phyloP scores from a whole-genome alignment of 139 green algal genomes.

The Micromonas commoda region DNA sequence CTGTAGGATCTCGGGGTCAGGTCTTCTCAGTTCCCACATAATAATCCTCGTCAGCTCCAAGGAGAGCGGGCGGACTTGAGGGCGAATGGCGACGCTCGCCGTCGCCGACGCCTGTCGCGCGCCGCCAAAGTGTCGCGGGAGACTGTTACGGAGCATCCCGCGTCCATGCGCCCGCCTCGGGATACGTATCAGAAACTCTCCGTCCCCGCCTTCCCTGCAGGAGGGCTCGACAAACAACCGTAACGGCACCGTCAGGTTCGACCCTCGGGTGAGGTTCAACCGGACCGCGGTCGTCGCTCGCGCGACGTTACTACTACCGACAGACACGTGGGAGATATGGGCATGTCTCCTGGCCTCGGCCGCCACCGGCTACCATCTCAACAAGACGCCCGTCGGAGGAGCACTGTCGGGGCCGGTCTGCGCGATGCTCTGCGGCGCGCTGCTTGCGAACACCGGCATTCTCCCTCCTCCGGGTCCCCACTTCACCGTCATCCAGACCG shows the following conservation, averaged over 20 bases:
- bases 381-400: slow-evolving; percentile 3
- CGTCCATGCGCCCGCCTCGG: too few relatives aligned
- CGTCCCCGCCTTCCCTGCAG: too few relatives aligned
- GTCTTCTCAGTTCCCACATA: too few relatives aligned
- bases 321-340: neutral
- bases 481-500: neutral
- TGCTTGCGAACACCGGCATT: slow-evolving; percentile 6
- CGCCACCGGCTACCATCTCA: neutral
- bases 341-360: neutral
- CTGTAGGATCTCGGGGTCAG: too few relatives aligned
- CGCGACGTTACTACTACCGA: neutral
- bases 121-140: too few relatives aligned
- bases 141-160: too few relatives aligned
- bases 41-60: too few relatives aligned
- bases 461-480: neutral
- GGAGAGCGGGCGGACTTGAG: too few relatives aligned
- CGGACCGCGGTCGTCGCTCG: neutral
- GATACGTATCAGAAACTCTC: too few relatives aligned
- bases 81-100: too few relatives aligned
- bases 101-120: too few relatives aligned
- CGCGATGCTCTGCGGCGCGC: slow-evolving; percentile 19
- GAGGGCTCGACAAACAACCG: too few relatives aligned
- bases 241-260: neutral
- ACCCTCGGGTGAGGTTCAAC: neutral
- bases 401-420: slow-evolving; percentile 15